Conservation (phyloP, 2,329 filamentous ascomycete genomes). For the Talaromyces sp. region DNA sequence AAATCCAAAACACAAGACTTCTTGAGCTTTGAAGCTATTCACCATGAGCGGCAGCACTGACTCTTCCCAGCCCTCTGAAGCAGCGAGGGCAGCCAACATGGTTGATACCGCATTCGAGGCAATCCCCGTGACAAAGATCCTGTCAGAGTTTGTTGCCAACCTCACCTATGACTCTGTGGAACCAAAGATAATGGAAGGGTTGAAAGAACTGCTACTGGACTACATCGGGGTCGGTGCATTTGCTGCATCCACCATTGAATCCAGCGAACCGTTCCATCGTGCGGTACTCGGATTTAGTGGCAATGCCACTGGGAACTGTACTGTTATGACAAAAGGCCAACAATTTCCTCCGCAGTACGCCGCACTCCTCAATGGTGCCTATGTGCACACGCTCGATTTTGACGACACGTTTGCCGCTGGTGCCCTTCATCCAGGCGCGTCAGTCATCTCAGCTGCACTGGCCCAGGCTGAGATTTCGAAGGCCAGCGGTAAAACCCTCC, state of each 20-base stretch:
- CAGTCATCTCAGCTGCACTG: slow-evolving; percentile 22
- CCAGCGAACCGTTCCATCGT: neutral
- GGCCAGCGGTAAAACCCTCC: slow-evolving; percentile 17
- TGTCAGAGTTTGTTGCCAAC: neutral
- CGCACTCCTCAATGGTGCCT: slow-evolving; percentile 37
- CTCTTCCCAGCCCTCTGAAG: too few relatives aligned
- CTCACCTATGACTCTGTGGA: neutral
- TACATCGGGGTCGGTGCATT: neutral
- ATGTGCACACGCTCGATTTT: slow-evolving; percentile 42
- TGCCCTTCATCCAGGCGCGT: slow-evolving; percentile 39
- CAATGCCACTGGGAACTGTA: neutral
- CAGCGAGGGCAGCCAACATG: too few relatives aligned
- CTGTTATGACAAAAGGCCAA: neutral
- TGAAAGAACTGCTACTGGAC: neutral
- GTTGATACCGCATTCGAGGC: neutral
- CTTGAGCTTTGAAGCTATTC: too few relatives aligned
- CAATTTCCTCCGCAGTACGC: slow-evolving; percentile 30
- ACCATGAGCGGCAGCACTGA: too few relatives aligned
- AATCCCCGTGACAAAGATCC: neutral
- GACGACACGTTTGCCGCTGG: slow-evolving; percentile 42
- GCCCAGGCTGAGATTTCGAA: slow-evolving; percentile 25
- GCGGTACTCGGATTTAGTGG: neutral
- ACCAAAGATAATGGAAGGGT: too few relatives aligned
- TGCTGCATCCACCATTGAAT: neutral
- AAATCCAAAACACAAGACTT: too few relatives aligned